phyloP scores from a whole-genome alignment of 2,329 filamentous ascomycete species.

The Claviceps purpurea region DNA sequence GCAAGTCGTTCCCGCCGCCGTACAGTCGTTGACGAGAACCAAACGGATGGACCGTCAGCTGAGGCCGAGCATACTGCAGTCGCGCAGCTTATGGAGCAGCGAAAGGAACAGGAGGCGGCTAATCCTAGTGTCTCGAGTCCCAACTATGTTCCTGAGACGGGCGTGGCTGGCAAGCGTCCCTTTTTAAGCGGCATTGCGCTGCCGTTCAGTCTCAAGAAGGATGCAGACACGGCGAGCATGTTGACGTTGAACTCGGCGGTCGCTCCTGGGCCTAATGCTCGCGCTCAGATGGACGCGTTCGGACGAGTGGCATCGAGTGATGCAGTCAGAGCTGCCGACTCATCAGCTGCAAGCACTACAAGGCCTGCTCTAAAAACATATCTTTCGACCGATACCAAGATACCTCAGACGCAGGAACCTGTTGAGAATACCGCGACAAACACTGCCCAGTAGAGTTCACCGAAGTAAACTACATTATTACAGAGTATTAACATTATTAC shows the following conservation, averaged over 20 bases:
- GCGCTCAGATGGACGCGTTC: constrained; percentile 2
- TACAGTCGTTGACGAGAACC: constrained; percentile 38
- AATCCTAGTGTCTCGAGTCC: constrained; percentile 31
- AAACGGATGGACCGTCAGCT: constrained; percentile 21
- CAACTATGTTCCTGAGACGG: constrained; percentile 30
- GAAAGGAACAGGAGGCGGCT: constrained; percentile 24
- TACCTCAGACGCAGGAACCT: constrained; percentile 18
- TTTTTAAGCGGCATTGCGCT: constrained; percentile 57
- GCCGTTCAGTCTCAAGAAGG: constrained; percentile 55
- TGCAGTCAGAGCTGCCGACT: constrained; percentile 5
- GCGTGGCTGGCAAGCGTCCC: constrained; percentile 47
- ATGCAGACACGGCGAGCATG: constrained; percentile 57
- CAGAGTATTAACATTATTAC: neutral
- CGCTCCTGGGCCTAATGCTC: constrained; percentile 17
- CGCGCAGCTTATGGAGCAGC: constrained; percentile 27
- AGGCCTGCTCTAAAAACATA: constrained; percentile 34
- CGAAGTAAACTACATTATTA: neutral
- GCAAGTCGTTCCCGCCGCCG: constrained; percentile 30
- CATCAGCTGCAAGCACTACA: constrained; percentile 4
- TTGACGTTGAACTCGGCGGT: constrained; percentile 43
- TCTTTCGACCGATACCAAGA: constrained; percentile 34
- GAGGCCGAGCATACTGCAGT: constrained; percentile 29
- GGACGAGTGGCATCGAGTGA: constrained; percentile 1
- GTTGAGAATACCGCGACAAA: neutral
- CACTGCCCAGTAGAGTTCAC: neutral